phyloP scores from a whole-genome alignment of 2,329 filamentous ascomycete species.

The Cladosporium sp. region DNA sequence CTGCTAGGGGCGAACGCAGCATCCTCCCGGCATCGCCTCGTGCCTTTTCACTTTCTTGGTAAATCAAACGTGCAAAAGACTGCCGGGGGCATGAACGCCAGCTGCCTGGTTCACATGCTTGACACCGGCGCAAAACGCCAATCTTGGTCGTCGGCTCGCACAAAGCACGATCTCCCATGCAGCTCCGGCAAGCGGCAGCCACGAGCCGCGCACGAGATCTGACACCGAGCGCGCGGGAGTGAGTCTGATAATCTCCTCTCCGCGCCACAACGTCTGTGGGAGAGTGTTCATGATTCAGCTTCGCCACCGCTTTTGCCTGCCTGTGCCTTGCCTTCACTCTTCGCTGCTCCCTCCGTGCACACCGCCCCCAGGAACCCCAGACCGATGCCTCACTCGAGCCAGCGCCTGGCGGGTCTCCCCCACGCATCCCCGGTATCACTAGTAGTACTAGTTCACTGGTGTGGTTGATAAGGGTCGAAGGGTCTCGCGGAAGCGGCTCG shows the following conservation, averaged over 20 bases:
- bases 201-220: conserved; percentile 11
- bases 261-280: conserved; percentile 9
- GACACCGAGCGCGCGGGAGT: conserved; percentile 1
- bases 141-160: conserved; percentile 3
- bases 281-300: conserved; percentile 9
- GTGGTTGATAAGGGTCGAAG: not conserved
- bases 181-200: conserved; percentile 1
- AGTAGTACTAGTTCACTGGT: not conserved
- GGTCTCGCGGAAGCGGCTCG: conserved; percentile 13
- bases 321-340: not conserved
- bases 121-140: not conserved
- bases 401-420: not conserved
- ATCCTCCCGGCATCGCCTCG: not conserved
- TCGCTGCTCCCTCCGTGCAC: not conserved
- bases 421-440: not conserved
- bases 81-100: not conserved
- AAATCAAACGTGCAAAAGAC: not conserved
- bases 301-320: not conserved
- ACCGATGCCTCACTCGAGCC: conserved; percentile 3
- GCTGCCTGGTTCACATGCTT: not conserved
- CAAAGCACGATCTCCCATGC: conserved; percentile 8
- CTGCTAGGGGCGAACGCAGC: not conserved
- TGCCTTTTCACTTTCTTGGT: not conserved
- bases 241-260: conserved; percentile 1
- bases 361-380: conserved; percentile 11